These are phyloP conservation scores for Colletotrichum musae DNA, from an alignment of 2,329 filamentous ascomycete genomes.

Conservation along the genomic window DNA sequence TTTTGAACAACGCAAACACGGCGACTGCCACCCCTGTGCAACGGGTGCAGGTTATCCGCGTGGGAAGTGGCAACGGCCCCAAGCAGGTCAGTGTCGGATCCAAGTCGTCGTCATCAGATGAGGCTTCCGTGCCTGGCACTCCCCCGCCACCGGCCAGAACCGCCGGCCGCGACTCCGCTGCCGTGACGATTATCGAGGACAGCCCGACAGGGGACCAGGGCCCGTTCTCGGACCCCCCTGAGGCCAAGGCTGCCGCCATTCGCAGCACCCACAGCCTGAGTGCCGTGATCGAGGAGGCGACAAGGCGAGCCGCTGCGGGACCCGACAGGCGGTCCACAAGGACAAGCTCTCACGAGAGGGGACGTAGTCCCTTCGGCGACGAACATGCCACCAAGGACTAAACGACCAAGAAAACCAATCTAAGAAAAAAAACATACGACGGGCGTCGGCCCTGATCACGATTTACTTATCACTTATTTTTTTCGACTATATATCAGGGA, in stretches of 20 bases:
- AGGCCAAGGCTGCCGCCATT: constrained; percentile 43
- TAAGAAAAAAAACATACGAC: constrained; percentile 16
- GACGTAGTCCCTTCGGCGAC: constrained; percentile 69
- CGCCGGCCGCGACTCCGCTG: constrained; percentile 56
- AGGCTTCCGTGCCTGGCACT: constrained; percentile 31
- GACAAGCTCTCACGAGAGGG: constrained; percentile 47
- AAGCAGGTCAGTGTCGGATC: constrained; percentile 61
- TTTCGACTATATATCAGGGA: constrained; percentile 41
- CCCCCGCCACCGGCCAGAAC: constrained; percentile 40
- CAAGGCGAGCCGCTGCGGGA: constrained; percentile 53
- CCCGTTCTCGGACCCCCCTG: constrained; percentile 72
- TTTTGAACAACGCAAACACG: constrained; percentile 74
- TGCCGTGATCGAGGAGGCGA: constrained; percentile 69
- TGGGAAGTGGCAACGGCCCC: constrained; percentile 59
- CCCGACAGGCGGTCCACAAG: constrained; percentile 48
- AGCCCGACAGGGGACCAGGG: constrained; percentile 67
- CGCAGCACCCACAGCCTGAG: constrained; percentile 64
- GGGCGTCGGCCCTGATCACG: constrained; percentile 33
- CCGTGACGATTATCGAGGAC: constrained; percentile 64
- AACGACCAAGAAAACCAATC: constrained; percentile 32
- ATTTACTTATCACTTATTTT: constrained; percentile 33
- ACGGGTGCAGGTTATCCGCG: constrained; percentile 72
- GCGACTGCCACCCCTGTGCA: constrained; percentile 68
- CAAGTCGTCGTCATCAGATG: constrained; percentile 48
- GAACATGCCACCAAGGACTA: constrained; percentile 70